Percentiles rank a stretch among this genome's conserved stretches.
Conservation (phyloP, 805 yeast species). For the Tetrapisispora pingtungensis region DNA sequence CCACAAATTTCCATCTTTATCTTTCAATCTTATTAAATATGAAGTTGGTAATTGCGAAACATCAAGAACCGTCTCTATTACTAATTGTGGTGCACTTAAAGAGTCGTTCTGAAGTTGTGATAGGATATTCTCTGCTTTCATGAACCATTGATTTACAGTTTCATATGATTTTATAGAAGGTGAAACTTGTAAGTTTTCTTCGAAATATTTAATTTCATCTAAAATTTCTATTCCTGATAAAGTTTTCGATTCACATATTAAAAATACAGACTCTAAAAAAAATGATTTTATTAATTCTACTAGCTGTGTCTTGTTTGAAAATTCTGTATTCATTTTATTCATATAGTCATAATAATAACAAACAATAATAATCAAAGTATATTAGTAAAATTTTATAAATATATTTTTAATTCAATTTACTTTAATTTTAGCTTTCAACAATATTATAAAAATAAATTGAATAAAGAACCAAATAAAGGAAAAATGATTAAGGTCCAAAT, state of each 20-base stretch:
- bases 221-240: conserved; percentile 13
- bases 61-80: conserved; percentile 75
- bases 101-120: background rate
- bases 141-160: conserved; percentile 12
- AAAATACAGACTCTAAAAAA: conserved; percentile 52
- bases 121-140: conserved; percentile 18
- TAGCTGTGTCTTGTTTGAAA: conserved; percentile 7
- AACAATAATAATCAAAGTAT: no score
- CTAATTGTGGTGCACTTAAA: conserved; percentile 59
- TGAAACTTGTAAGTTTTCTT: conserved; percentile 5
- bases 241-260: conserved; percentile 41
- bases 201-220: background rate
- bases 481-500: no score
- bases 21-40: conserved; percentile 51
- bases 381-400: no score
- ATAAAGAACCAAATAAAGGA: no score
- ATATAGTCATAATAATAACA: background rate
- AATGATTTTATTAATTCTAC: conserved; percentile 45
- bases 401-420: no score
- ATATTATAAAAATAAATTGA: no score
- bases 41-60: conserved; percentile 45
- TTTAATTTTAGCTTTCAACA: no score
- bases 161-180: conserved; percentile 7
- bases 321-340: background rate
- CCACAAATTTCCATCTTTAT: conserved; percentile 44